Evolutionary conservation across 2,329 filamentous ascomycete species (phyloP).

Genomic region (Fragosphaeria purpurea): DNA sequence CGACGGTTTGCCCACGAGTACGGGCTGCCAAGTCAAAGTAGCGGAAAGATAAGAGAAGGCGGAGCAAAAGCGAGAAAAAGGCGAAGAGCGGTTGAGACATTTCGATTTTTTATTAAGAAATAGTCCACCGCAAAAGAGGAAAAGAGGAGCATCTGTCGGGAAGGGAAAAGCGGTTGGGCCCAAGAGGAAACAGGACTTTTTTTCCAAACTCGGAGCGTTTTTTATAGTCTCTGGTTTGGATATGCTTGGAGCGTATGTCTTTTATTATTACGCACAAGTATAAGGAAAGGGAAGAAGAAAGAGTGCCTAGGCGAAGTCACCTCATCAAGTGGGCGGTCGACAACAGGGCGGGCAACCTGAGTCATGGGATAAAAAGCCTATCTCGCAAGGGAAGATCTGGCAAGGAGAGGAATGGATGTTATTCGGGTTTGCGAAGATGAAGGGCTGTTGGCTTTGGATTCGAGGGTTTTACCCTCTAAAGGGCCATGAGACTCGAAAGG

Average conservation of each 20-base stretch:
- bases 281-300: not conserved
- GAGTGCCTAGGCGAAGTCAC: no score
- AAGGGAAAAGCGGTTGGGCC: not conserved
- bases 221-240: slow-evolving; percentile 7
- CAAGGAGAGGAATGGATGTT: no score
- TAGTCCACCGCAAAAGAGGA: not conserved
- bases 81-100: not conserved
- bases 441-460: no score
- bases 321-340: no score
- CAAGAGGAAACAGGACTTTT: not conserved
- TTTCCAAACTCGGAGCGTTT: not conserved
- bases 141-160: not conserved
- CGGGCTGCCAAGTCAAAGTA: no score
- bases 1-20: no score
- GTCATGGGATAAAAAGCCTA: no score
- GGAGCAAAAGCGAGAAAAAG: no score
- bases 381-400: no score
- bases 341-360: no score
- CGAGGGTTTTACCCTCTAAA: not conserved
- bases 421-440: not conserved
- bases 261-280: not conserved
- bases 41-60: no score
- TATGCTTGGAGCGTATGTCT: not conserved
- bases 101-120: slow-evolving; percentile 9
- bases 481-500: no score